phyloP scores from a whole-genome alignment of 2,329 filamentous ascomycete genomes.

The Tolypocladium inflatum region DNA sequence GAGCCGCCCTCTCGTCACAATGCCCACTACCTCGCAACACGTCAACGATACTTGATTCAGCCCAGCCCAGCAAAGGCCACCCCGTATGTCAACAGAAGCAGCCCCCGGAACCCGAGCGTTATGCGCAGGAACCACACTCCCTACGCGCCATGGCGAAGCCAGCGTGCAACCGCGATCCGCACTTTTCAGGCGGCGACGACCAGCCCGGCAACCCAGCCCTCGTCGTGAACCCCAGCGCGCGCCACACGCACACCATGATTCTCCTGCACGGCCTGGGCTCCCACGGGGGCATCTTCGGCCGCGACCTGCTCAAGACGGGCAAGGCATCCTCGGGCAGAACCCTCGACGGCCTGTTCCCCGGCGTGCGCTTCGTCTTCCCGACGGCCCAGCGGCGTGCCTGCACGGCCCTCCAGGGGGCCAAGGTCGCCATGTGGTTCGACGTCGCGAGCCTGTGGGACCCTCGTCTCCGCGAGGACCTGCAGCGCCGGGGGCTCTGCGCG shows the following conservation, averaged over 20 bases:
- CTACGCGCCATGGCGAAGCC: neutral
- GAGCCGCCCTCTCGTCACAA: neutral
- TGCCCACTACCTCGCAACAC: neutral
- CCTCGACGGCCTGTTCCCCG: constrained; percentile 22
- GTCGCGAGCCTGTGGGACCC: constrained; percentile 30
- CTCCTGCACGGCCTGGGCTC: constrained; percentile 21
- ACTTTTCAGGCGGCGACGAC: neutral
- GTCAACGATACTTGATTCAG: neutral
- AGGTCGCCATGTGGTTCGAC: constrained; percentile 44
- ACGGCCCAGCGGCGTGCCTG: constrained; percentile 35
- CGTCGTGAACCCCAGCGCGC: constrained; percentile 11
- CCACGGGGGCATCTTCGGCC: constrained; percentile 22
- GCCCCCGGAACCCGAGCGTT: neutral
- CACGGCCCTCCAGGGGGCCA: constrained; percentile 27
- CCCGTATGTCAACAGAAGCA: neutral
- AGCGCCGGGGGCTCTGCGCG: constrained; percentile 34
- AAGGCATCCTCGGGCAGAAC: constrained; percentile 7
- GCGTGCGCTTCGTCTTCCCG: constrained; percentile 40
- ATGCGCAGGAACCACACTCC: neutral
- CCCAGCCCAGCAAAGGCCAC: neutral
- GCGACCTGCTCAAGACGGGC: constrained; percentile 19
- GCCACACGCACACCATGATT: constrained; percentile 17
- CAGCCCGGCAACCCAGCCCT: neutral
- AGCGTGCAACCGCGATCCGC: neutral
- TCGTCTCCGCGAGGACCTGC: constrained; percentile 27